Conservation (phyloP, 1,284 basidiomycete genomes). For the Ganoderma multipileum region DNA sequence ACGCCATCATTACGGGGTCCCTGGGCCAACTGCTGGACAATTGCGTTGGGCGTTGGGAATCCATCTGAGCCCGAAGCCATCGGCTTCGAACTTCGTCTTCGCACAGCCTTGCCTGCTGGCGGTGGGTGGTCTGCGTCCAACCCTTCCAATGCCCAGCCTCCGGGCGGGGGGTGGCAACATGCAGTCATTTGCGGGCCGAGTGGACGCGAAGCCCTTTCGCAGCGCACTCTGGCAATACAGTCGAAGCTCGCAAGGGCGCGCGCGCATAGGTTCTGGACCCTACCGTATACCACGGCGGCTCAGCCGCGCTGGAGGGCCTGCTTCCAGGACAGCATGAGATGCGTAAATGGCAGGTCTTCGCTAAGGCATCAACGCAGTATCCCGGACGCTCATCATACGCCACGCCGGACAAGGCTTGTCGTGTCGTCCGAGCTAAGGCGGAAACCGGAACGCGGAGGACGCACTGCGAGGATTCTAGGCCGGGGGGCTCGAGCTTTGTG, state of each 20-base stretch:
- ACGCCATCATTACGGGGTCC: neutral
- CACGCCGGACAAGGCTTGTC: neutral
- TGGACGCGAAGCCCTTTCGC: neutral
- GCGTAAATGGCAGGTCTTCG: neutral
- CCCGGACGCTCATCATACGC: neutral
- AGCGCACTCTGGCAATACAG: neutral
- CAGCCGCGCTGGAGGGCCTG: neutral
- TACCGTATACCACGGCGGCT: neutral
- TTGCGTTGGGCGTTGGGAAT: neutral
- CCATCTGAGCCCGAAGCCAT: neutral
- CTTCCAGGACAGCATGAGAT: neutral
- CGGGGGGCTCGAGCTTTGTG: neutral
- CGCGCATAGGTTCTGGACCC: neutral
- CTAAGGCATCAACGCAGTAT: neutral
- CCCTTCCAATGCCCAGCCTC: neutral
- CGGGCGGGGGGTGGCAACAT: neutral
- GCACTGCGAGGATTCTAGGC: neutral
- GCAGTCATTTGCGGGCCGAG: neutral
- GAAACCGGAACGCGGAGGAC: constrained; percentile 5
- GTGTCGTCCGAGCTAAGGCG: neutral
- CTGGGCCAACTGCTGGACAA: neutral
- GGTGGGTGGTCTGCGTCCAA: neutral
- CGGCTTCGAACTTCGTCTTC: neutral
- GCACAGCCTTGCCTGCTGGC: neutral
- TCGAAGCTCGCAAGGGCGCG: neutral